phyloP scores from a whole-genome alignment of 2,329 filamentous ascomycete species.

The Curvularia spicifera region DNA sequence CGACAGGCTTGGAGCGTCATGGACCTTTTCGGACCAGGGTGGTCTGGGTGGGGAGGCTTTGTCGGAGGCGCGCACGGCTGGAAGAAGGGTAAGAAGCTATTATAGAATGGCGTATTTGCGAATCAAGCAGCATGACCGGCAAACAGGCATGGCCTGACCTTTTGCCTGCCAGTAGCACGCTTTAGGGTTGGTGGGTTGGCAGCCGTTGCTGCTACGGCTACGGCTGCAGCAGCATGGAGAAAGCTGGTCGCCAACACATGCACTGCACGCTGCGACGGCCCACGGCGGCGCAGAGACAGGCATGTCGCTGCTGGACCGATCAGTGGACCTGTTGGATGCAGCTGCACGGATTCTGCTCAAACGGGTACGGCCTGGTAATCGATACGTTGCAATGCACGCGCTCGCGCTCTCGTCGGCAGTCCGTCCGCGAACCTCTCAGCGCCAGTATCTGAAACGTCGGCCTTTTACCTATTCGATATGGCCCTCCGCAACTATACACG shows the following conservation, averaged over 20 bases:
- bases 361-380: background rate
- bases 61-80: slow-evolving; percentile 10
- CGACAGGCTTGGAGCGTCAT: slow-evolving; percentile 5
- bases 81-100: slow-evolving; percentile 11
- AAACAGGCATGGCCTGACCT: slow-evolving; percentile 7
- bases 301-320: slow-evolving; percentile 7
- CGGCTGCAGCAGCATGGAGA: slow-evolving; percentile 8
- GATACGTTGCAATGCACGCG: background rate
- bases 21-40: slow-evolving; percentile 12
- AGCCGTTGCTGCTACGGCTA: slow-evolving; percentile 5
- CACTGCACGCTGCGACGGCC: background rate
- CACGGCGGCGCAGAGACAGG: background rate
- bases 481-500: background rate
- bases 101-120: slow-evolving; percentile 19
- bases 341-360: background rate
- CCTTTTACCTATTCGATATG: background rate
- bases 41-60: slow-evolving; percentile 11
- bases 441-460: background rate
- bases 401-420: background rate
- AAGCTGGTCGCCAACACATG: slow-evolving; percentile 1
- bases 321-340: slow-evolving; percentile 2
- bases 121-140: slow-evolving; percentile 18
- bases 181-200: slow-evolving; percentile 1
- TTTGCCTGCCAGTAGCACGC: background rate
- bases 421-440: background rate